These are phyloP conservation scores for Suillus americanus DNA, from an alignment of 768 basidiomycete species.

Conservation along the genomic window DNA sequence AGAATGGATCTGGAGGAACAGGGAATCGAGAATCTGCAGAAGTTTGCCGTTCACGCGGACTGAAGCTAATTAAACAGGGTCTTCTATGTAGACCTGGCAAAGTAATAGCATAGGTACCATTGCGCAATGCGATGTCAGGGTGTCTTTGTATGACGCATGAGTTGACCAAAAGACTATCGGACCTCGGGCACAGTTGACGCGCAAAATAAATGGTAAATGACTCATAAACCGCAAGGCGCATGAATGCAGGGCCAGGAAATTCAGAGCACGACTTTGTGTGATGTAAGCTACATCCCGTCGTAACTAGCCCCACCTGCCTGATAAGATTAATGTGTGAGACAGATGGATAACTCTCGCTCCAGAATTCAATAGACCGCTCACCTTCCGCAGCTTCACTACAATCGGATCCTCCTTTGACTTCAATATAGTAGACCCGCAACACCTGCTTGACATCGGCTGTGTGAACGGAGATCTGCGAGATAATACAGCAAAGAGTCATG, in stretches of 20 bases:
- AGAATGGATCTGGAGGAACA: conserved; percentile 83
- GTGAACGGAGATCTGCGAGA: conserved; percentile 84
- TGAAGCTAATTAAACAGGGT: conserved; percentile 9
- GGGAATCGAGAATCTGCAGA: conserved; percentile 61
- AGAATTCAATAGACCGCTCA: conserved; percentile 34
- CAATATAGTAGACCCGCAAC: conserved; percentile 78
- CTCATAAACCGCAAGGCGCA: neutral
- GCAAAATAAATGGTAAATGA: conserved; percentile 1
- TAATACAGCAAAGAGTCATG: conserved; percentile 17
- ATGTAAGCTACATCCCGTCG: conserved; percentile 64
- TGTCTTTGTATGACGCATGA: neutral
- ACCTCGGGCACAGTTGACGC: neutral
- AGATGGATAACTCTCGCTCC: conserved; percentile 9
- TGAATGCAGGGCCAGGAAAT: neutral
- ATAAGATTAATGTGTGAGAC: conserved; percentile 18
- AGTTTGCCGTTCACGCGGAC: conserved; percentile 35
- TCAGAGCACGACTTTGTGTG: conserved; percentile 8
- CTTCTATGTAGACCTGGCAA: neutral
- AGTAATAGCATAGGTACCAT: neutral
- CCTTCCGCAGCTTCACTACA: conserved; percentile 78
- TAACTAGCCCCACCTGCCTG: conserved; percentile 90
- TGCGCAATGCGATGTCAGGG: conserved; percentile 4
- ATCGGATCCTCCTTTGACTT: conserved; percentile 93
- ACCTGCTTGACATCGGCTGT: conserved; percentile 83
- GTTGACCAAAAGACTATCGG: neutral